A percentile compares a stretch with the other conserved stretches of the same genome.
Conservation (phyloP, 1,139 yeast species). For the Lodderomyces oxycetoniae region DNA sequence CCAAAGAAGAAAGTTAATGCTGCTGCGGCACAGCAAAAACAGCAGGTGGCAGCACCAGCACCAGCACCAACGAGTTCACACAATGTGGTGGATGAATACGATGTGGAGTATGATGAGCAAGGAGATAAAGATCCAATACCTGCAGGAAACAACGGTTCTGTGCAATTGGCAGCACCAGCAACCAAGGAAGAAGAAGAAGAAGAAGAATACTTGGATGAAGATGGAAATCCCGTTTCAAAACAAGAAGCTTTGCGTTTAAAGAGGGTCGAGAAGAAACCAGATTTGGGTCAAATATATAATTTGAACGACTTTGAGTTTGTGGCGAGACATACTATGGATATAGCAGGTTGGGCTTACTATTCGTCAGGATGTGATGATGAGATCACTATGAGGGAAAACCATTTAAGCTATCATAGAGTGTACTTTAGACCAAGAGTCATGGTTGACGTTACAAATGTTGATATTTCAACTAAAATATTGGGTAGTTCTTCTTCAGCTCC, state of each 20-base stretch:
- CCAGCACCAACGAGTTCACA: background rate
- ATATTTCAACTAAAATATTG: slow-evolving; percentile 37
- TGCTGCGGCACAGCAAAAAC: slow-evolving; percentile 4
- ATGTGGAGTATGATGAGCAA: slow-evolving; percentile 46
- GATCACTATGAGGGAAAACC: slow-evolving; percentile 83
- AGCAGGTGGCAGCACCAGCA: background rate
- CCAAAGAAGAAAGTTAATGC: slow-evolving; percentile 4
- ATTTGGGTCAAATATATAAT: slow-evolving; percentile 61
- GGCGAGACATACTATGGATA: slow-evolving; percentile 66
- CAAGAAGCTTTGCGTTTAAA: slow-evolving; percentile 28
- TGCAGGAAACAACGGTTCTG: slow-evolving; percentile 18
- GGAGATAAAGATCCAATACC: slow-evolving; percentile 29
- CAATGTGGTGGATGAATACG: slow-evolving; percentile 37
- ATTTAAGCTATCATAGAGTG: slow-evolving; percentile 77
- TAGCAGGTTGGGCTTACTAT: slow-evolving; percentile 87
- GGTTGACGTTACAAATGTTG: slow-evolving; percentile 57
- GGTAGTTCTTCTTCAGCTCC: slow-evolving; percentile 46
- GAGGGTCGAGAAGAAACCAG: slow-evolving; percentile 47
- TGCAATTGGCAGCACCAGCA: no score
- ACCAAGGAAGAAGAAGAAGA: slow-evolving; percentile 17
- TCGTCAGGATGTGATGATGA: slow-evolving; percentile 93
- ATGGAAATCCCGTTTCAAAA: slow-evolving; percentile 30
- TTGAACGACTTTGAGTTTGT: slow-evolving; percentile 77
- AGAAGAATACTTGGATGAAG: slow-evolving; percentile 25
- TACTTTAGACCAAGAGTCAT: slow-evolving; percentile 80